Conservation (phyloP, 202 grass and related monocot species). For the Zizania palustris region DNA sequence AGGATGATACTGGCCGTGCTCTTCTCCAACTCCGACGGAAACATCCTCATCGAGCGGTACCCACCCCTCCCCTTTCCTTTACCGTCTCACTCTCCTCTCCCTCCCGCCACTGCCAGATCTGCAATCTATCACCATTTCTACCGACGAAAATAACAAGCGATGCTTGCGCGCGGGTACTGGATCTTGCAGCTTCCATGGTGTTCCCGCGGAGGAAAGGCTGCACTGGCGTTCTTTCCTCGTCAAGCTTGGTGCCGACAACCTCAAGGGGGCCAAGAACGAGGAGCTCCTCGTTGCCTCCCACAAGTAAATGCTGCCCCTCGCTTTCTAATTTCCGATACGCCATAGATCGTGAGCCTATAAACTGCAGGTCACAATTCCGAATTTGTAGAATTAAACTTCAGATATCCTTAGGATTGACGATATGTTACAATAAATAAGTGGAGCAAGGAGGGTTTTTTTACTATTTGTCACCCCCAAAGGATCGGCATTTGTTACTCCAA, state of each 20-base stretch:
- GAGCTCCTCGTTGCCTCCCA: slow-evolving; percentile 91
- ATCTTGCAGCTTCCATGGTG: slow-evolving; percentile 78
- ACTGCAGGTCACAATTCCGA: neutral
- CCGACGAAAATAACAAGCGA: too few relatives aligned
- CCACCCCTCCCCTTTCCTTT: too few relatives aligned
- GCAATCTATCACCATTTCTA: too few relatives aligned
- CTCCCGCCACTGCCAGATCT: slow-evolving; percentile 34
- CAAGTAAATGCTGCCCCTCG: slow-evolving; percentile 52
- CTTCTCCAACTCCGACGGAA: slow-evolving; percentile 95
- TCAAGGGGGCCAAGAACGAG: slow-evolving; percentile 89
- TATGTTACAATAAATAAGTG: too few relatives aligned
- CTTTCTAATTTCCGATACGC: too few relatives aligned
- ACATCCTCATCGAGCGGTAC: slow-evolving; percentile 96
- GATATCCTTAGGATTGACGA: too few relatives aligned
- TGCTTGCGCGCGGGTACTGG: too few relatives aligned
- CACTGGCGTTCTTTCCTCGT: slow-evolving; percentile 97
- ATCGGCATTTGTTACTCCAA: too few relatives aligned
- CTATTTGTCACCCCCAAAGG: too few relatives aligned
- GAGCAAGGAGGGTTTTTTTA: too few relatives aligned
- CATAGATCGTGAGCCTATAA: too few relatives aligned
- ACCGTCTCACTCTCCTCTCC: neutral
- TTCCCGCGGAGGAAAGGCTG: slow-evolving; percentile 87
- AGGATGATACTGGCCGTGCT: slow-evolving; percentile 92
- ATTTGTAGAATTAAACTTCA: neutral
- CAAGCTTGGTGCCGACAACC: slow-evolving; percentile 90